Evolutionary conservation across 441 rosid genomes (phyloP).

Genomic region (Populus hybrid): DNA sequence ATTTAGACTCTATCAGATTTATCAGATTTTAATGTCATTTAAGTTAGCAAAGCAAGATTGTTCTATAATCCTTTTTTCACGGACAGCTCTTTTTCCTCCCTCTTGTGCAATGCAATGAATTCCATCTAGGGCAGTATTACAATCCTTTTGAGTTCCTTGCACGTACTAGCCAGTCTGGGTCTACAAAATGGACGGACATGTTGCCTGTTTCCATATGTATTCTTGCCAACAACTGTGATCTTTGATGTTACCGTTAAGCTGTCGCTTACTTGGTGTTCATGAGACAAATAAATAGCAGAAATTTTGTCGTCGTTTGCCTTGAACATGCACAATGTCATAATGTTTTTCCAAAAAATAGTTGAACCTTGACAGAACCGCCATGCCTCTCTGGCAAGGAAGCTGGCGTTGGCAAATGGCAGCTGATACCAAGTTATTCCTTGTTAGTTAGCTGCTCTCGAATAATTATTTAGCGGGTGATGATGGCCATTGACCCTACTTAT

Average conservation of each 20-base stretch:
- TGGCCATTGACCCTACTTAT: neutral
- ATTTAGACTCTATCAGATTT: neutral
- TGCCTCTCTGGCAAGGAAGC: constrained; percentile 25
- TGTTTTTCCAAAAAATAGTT: neutral
- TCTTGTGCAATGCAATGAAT: neutral
- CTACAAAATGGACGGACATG: neutral
- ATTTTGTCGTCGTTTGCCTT: neutral
- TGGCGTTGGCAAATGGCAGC: constrained; percentile 4
- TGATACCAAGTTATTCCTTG: neutral
- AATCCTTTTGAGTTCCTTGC: neutral
- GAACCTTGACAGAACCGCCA: neutral
- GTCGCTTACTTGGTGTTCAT: neutral
- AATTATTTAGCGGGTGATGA: neutral
- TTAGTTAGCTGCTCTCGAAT: neutral
- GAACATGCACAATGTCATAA: neutral
- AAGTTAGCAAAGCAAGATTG: too few relatives aligned
- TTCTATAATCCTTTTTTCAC: neutral
- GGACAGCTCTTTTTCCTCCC: neutral
- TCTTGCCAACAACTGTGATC: neutral
- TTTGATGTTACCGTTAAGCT: neutral
- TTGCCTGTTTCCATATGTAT: constrained; percentile 12
- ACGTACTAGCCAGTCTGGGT: too few relatives aligned
- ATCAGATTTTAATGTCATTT: too few relatives aligned
- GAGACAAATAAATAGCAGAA: neutral
- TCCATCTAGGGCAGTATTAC: neutral